Conservation (phyloP, 805 yeast species). For the Tetrapisispora nanseiensis region DNA sequence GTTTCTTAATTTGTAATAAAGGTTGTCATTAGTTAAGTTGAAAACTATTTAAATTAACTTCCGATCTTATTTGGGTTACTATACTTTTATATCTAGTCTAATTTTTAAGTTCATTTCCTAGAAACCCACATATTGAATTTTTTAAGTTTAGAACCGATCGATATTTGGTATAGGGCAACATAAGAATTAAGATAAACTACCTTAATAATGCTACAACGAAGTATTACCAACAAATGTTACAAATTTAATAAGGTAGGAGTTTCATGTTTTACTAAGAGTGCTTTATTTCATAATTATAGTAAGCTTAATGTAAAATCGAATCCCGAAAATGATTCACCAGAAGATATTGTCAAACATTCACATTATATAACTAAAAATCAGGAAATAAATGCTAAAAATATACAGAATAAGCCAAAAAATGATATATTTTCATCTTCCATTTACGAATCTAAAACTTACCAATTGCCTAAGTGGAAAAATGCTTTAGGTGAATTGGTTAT, state of each 20-base stretch:
- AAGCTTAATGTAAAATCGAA: neutral
- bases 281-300: neutral
- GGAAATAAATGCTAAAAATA: slow-evolving; percentile 21
- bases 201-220: neutral
- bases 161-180: too few relatives aligned
- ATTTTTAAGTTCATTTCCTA: too few relatives aligned
- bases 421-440: slow-evolving; percentile 32
- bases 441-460: slow-evolving; percentile 31
- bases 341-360: slow-evolving; percentile 17
- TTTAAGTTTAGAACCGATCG: too few relatives aligned
- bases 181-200: too few relatives aligned
- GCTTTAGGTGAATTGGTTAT: slow-evolving; percentile 58
- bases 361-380: slow-evolving; percentile 15
- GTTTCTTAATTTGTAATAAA: too few relatives aligned
- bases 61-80: too few relatives aligned
- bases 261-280: neutral
- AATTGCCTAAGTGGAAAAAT: slow-evolving; percentile 42
- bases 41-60: too few relatives aligned
- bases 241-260: neutral
- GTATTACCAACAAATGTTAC: neutral
- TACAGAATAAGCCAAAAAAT: slow-evolving; percentile 19
- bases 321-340: slow-evolving; percentile 17
- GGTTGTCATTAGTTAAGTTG: too few relatives aligned
- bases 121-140: too few relatives aligned
- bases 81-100: too few relatives aligned